Base-by-base conservation (phyloP, 495 filamentous ascomycete genomes). In the Talaromyces nanjingensis region DNA sequence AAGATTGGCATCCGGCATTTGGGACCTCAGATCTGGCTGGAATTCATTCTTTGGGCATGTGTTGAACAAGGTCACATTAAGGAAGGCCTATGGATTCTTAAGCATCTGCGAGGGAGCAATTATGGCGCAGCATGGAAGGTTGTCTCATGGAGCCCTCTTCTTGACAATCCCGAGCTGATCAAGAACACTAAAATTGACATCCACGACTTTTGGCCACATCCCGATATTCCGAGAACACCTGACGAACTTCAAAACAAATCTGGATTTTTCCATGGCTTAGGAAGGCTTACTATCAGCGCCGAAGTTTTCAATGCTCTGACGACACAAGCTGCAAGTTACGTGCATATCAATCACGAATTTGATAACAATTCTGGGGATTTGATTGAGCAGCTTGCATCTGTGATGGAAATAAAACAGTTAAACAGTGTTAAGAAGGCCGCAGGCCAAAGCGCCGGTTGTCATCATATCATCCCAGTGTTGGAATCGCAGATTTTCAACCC, bases 21-120 rank as follows among this genome's bases (percentile, higher is more conserved):
- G 2, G 81, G 81, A 1, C 80, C 81, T 20, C 83, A 87, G 63
- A 74, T 89, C 22, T 89, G 87, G 87, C 70, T 89, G 2, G 87
- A 89, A 65, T 74, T 89, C 12, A 77, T 89, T 54, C 76, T 89
- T 7, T 89, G 86, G 87, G 83, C 81, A 63, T 89, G 87, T 68
- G 76, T 88, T 27, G 84, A 88, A 67, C 82, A 85, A 64, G 83
- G 82, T 6, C 85, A 83, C 74, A 69, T 82, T 9, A 71, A 69
- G 53, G 82, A 86, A 65, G 87, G 84, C 22, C 68, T 75, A 52
- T 75, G 72, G 58, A 74, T 89, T 5, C 62, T 87, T 1, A 67
- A 75, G 39, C 69, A 76, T 55, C 73, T 84, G 69, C 65, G 61
- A 52, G 65, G 65, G 52, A 71, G 69, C 49, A 70, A 65, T 3